Evolutionary conservation across 2,329 filamentous ascomycete species (phyloP).

Genomic region (Biscogniauxia mediterranea): DNA sequence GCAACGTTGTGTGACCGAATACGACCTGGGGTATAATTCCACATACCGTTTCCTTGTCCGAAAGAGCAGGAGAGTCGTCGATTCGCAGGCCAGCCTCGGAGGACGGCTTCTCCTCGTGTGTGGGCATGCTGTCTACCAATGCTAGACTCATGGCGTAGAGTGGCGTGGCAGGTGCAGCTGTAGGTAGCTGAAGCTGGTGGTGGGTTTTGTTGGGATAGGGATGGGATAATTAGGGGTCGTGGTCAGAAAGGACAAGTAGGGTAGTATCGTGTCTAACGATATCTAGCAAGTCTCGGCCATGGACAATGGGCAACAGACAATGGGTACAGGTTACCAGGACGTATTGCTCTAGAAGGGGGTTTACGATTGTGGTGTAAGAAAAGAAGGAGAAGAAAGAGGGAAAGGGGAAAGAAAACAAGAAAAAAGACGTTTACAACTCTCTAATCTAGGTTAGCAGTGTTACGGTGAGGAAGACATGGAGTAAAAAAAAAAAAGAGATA

Average conservation of each 20-base stretch:
- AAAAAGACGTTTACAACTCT: background rate
- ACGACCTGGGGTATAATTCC: slow-evolving; percentile 2
- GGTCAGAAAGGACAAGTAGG: background rate
- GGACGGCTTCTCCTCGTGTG: slow-evolving; percentile 30
- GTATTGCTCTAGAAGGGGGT: background rate
- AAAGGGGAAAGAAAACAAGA: background rate
- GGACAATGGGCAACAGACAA: background rate
- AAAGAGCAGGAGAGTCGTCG: slow-evolving; percentile 31
- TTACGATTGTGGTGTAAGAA: background rate
- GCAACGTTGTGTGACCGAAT: slow-evolving; percentile 14
- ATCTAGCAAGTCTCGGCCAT: background rate
- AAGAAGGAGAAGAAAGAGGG: background rate
- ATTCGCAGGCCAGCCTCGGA: slow-evolving; percentile 22
- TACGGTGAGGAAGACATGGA: background rate
- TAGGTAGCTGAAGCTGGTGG: too few relatives aligned
- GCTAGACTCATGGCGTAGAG: background rate
- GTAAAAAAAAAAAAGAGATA: too few relatives aligned
- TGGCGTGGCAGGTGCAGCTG: background rate
- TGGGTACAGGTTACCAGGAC: background rate
- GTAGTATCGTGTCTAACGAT: background rate
- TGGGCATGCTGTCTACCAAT: slow-evolving; percentile 29
- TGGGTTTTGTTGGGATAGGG: background rate
- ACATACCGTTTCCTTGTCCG: slow-evolving; percentile 41
- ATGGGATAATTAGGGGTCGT: background rate
- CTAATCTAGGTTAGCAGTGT: background rate